A percentile compares a stretch with the other conserved stretches of the same genome.
phyloP scores from a whole-genome alignment of 2,329 filamentous ascomycete genomes.

The Cytospora chrysosperma region DNA sequence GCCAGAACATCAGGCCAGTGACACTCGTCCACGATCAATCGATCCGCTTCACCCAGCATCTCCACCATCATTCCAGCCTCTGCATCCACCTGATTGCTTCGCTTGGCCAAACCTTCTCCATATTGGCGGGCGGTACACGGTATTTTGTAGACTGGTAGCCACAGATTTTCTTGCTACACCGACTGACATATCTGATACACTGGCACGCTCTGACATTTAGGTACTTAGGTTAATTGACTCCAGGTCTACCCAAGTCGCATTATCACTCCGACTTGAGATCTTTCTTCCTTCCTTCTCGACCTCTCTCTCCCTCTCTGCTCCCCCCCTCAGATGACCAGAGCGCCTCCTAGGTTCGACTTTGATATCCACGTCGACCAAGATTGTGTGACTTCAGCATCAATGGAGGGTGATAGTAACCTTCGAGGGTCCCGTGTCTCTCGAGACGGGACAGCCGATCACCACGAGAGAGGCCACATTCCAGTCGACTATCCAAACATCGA shows the following conservation, averaged over 20 bases:
- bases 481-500: neutral
- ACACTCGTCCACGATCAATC: slow-evolving; percentile 22
- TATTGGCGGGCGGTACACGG: neutral
- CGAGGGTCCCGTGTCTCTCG: slow-evolving; percentile 1
- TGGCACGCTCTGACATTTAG: neutral
- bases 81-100: neutral
- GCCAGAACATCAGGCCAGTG: neutral
- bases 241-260: neutral
- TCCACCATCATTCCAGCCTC: neutral
- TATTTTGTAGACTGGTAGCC: neutral
- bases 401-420: slow-evolving; percentile 33
- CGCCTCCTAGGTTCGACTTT: slow-evolving; percentile 42
- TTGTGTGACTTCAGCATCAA: slow-evolving; percentile 42
- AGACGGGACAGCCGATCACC: slow-evolving; percentile 6
- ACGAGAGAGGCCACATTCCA: slow-evolving; percentile 2
- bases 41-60: slow-evolving; percentile 1
- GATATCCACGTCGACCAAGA: slow-evolving; percentile 49
- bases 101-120: neutral
- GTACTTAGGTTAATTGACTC: neutral
- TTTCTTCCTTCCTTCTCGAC: neutral
- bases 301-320: neutral
- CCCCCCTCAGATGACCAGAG: neutral
- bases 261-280: neutral
- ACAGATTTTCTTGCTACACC: neutral
- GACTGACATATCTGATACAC: slow-evolving; percentile 1